Base-by-base conservation (phyloP, 371 early-diverging fungal genomes). In the Actinomortierella ambigua region DNA sequence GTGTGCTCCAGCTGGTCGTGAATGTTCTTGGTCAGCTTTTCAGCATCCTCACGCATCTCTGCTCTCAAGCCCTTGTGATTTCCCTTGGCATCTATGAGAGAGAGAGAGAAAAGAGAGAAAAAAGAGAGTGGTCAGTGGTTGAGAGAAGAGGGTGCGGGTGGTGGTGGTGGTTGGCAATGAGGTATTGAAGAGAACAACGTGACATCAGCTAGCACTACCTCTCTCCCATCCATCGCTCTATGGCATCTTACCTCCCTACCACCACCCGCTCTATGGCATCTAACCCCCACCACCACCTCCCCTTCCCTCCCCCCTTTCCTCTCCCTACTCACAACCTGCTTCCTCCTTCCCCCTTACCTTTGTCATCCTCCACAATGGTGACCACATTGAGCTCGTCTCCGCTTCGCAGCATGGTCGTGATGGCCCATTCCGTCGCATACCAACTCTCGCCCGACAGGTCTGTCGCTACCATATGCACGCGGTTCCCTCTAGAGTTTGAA, bases 361-460 rank as follows among this genome's bases (percentile, higher is more conserved):
- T 73, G 27, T 73, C 73, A 24, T 86, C 84, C n/a, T 86, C 84
- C 5, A 85, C 70, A 20, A 84, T 79, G 41, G 81, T 82, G 7
- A 77, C 83, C 0, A 86, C 77, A 60, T 86, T 83, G 22, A 86
- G 50, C 42, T 81, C 81, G 51, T 86, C 84, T 0, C 83, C 83
- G 55, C 80, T 83, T 28, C 84, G 80, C 69, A 85, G 78, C 47
- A 85, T 79, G 2, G 86, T 81, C 1, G 81, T 82, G 69, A 82
- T 82, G 2, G 81, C 76, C 84, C 84, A 85, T 50, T 83, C 82
- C 23, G 61, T 65, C 6, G 64, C 66, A 56, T 61, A 68, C 64
- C 58, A 68, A 66, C 63, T 71, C 61, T 65, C 69, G 50, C 65
- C 71, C 23, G 64, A 65, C 40, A 65, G 52, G 65, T 66, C 68